These are phyloP conservation scores for Spatholobus suberectus DNA, from an alignment of 306 rosid genomes.

Conservation along the genomic window DNA sequence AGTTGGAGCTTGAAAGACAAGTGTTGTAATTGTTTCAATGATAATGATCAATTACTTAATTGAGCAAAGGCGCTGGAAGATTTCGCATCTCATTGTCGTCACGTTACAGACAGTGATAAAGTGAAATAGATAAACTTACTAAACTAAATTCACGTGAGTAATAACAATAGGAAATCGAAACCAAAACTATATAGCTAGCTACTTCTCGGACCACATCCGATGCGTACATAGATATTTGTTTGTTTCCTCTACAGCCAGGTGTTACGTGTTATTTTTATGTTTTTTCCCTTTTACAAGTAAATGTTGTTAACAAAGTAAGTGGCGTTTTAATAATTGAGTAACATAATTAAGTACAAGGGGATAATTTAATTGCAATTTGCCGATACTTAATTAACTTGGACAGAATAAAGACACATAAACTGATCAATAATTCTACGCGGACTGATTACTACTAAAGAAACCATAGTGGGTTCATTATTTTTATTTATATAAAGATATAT, in stretches of 20 bases:
- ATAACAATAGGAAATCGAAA: background rate
- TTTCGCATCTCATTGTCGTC: slow-evolving; percentile 46
- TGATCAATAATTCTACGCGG: background rate
- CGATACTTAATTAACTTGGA: slow-evolving; percentile 2
- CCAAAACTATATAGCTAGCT: background rate
- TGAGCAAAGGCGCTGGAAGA: background rate
- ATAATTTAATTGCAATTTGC: background rate
- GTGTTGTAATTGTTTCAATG: slow-evolving; percentile 31
- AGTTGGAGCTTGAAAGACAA: background rate
- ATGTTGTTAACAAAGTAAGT: background rate
- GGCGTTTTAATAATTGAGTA: slow-evolving; percentile 1
- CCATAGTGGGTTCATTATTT: background rate
- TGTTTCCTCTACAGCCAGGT: slow-evolving; percentile 35
- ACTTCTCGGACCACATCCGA: slow-evolving; percentile 26
- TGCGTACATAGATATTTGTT: background rate
- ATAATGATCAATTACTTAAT: slow-evolving; percentile 25
- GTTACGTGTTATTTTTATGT: background rate
- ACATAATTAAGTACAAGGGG: background rate
- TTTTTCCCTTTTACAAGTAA: background rate
- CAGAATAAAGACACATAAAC: slow-evolving; percentile 5
- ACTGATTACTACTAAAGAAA: slow-evolving; percentile 19
- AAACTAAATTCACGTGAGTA: slow-evolving; percentile 48
- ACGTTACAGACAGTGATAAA: slow-evolving; percentile 51
- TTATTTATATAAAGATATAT: background rate
- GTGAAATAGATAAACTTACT: slow-evolving; percentile 30